Evolutionary conservation across 805 yeast genomes (phyloP), one percentile per base, ranked within the genome.

Genomic region (Metschnikowia gelsemii): DNA sequence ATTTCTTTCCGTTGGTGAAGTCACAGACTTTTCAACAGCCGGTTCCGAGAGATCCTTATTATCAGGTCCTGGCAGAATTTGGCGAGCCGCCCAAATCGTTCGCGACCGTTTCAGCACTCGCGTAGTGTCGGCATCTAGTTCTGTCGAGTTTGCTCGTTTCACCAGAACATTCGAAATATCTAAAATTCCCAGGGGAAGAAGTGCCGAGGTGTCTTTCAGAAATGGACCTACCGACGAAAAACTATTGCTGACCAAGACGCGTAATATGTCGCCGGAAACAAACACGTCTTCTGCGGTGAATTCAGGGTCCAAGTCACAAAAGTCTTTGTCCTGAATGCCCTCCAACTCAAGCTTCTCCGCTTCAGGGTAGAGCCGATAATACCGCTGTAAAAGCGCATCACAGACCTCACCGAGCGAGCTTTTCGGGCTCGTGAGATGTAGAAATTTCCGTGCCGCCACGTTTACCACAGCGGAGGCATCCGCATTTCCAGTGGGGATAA

Each of bases 281-380:
- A 87, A 84, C 5, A 85, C 81, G 51, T 84, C 87, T 8, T 73
- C 73, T 0, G 80, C 83, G 2, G 61, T 46, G 49, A 80, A 86
- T 45, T 85, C 95, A 0, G 90, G 90, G 59, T 87, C 96, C 42
- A 87, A 63, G 56, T 87, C 95, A 51, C 90, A 84, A 42, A 73
- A 74, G 44, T 78, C 75, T 30, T 60, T 61, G 58, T 86, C 91
- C 55, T 86, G 95, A 4, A 87, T 61, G 37, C 76, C 75, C n/a
- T 72, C 63, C 29, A 87, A 76, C 5, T 69, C 68, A 14, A 85
- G 58, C 1, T 73, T 72, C 5, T 72, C 77, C 35, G 75, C 80
- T 17, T 70, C 70, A 0, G 93, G 93, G 49, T 87, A 87, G 38
- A 86, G 64, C 55, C 78, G 80, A 24, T 66, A 58, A 55, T 79